Conservation (phyloP, 1,284 basidiomycete species). For the Fomes fomentarius region DNA sequence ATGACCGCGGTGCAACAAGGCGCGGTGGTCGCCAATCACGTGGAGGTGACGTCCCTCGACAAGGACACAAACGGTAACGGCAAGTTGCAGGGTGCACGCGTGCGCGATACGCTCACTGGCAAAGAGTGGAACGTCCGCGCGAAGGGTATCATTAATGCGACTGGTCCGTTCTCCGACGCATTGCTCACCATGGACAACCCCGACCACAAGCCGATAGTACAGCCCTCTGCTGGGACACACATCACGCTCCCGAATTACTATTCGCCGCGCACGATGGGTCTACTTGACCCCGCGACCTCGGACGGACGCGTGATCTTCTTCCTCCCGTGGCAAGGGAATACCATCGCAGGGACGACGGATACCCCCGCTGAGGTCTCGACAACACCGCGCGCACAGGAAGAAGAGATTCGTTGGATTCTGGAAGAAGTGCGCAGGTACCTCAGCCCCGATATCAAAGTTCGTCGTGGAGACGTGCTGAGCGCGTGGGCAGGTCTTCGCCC, state of each 20-base stretch:
- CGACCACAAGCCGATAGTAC: conserved; percentile 83
- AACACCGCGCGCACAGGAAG: conserved; percentile 87
- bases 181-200: conserved; percentile 89
- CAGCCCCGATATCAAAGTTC: conserved; percentile 90
- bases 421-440: conserved; percentile 93
- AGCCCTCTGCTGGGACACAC: conserved; percentile 92
- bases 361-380: conserved; percentile 77
- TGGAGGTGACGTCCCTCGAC: conserved; percentile 82
- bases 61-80: conserved; percentile 64
- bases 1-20: conserved; percentile 96
- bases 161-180: conserved; percentile 92
- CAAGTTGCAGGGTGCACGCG: conserved; percentile 76
- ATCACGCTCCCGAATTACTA: conserved; percentile 98
- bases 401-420: conserved; percentile 96
- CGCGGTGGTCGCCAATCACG: conserved; percentile 89
- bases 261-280: conserved; percentile 92
- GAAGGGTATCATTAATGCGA: conserved; percentile 96
- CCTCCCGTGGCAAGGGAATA: conserved; percentile 98
- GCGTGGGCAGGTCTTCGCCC: conserved; percentile 95
- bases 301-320: conserved; percentile 99
- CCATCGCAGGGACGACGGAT: conserved; percentile 97
- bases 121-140: conserved; percentile 84
- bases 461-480: conserved; percentile 94
- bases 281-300: conserved; percentile 94
- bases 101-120: conserved; percentile 86